Evolutionary conservation across 169 alveolate genomes (phyloP), one percentile per base, ranked within the genome.

Genomic region (Plasmodium gonderi): DNA sequence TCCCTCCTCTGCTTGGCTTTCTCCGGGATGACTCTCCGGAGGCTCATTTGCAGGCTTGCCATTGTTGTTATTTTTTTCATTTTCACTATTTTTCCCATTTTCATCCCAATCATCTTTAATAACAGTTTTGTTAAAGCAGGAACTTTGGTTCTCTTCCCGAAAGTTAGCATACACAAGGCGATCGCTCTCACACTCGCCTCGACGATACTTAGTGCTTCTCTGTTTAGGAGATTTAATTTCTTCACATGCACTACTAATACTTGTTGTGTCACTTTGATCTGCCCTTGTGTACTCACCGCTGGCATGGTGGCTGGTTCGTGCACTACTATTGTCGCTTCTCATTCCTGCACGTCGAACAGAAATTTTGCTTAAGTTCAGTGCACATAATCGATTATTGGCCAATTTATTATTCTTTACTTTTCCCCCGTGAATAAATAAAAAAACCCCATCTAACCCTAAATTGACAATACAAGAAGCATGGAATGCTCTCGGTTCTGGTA

Each of bases 341-440:
- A 5, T 64, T 54, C 45, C 17, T 12, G 45, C 42, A 69, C 17
- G 49, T 12, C 60, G 36, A 2, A 42, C 26, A 3, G 80, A 60
- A 12, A 75, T 6, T 40, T 29, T 23, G 31, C 72, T 87, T 40
- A 90, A 79, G 69, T 90, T 90, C 40, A 90, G 51, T 3, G 94
- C 94, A 78, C 80, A 79, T 23, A 90, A 78, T 12, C 80, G 36
- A 38, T 90, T 67, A 44, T 49, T 60, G 23, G 94, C 81, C 14
- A 90, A 47, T 20, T 42, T n/a, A 40, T 90, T 47, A 78, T 78
- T 90, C n/a, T 90, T 77, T 49, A 47, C 75, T 42, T 90, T 90
- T 2, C 94, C 94, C 3, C 94, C 94, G n/a, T 90, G 94, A 14
- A 90, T 77, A 90, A 90, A 64, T 49, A 90, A 65, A 78, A 90